These are phyloP conservation scores for Hamiltosporidium tvaerminnensis DNA, from an alignment of 371 early-diverging fungal genomes.

Conservation along the genomic window DNA sequence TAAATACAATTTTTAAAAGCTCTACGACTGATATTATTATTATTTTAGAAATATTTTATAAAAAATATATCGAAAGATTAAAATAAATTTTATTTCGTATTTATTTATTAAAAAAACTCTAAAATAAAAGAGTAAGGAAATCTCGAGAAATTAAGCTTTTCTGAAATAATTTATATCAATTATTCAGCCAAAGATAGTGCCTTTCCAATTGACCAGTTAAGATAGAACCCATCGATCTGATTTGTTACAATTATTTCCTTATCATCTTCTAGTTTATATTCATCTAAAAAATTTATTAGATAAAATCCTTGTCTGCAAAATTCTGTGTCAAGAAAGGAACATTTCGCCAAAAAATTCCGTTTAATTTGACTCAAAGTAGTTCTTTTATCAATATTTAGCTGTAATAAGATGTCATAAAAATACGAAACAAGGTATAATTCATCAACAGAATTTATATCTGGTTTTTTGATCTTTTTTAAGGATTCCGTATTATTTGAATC, in stretches of 20 bases:
- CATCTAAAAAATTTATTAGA: neutral
- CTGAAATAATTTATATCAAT: too few relatives aligned
- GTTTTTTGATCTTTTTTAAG: neutral
- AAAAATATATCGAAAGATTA: too few relatives aligned
- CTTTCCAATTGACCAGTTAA: neutral
- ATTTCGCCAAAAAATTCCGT: neutral
- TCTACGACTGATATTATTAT: too few relatives aligned
- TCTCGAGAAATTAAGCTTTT: too few relatives aligned
- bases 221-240: neutral
- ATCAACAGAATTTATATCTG: conserved; percentile 4
- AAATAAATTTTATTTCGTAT: too few relatives aligned
- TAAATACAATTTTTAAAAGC: too few relatives aligned
- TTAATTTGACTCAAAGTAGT: neutral
- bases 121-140: too few relatives aligned
- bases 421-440: conserved; percentile 14
- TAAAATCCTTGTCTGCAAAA: neutral
- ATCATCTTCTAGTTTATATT: neutral
- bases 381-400: neutral
- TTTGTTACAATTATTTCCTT: neutral
- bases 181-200: neutral
- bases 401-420: conserved; percentile 15
- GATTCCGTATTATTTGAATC: neutral
- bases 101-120: too few relatives aligned
- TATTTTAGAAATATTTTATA: too few relatives aligned
- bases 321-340: neutral